phyloP scores from a whole-genome alignment of 2,329 filamentous ascomycete genomes.

The Colletotrichum sojae region DNA sequence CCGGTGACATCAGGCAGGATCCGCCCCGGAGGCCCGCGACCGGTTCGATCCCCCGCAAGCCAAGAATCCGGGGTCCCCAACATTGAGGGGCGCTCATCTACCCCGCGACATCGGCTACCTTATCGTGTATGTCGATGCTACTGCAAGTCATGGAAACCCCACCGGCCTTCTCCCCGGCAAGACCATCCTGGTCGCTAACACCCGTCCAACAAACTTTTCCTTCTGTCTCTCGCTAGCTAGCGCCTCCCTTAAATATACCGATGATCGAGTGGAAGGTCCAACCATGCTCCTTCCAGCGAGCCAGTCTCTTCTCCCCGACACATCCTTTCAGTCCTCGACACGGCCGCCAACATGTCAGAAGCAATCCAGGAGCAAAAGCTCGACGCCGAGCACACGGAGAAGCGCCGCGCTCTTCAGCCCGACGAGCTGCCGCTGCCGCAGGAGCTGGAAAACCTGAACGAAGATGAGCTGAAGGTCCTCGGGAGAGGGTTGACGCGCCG shows the following conservation, averaged over 20 bases:
- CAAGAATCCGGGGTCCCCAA: slow-evolving; percentile 32
- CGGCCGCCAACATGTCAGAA: slow-evolving; percentile 12
- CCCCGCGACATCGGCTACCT: neutral
- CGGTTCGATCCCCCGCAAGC: slow-evolving; percentile 23
- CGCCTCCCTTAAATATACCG: too few relatives aligned
- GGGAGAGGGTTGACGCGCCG: slow-evolving; percentile 8
- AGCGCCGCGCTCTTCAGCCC: slow-evolving; percentile 8
- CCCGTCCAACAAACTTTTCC: neutral
- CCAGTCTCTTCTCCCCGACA: neutral
- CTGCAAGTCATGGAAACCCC: neutral
- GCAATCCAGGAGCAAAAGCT: slow-evolving; percentile 17
- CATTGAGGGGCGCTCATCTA: neutral
- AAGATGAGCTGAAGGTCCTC: slow-evolving; percentile 11
- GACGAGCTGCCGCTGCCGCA: slow-evolving; percentile 22
- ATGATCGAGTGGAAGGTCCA: neutral
- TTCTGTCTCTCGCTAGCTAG: too few relatives aligned
- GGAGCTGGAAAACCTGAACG: slow-evolving; percentile 7
- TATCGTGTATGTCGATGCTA: neutral
- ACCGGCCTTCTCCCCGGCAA: slow-evolving; percentile 28
- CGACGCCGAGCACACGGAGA: slow-evolving; percentile 25
- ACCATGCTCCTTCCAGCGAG: neutral
- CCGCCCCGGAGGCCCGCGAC: neutral
- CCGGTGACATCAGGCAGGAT: neutral
- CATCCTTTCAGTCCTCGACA: neutral
- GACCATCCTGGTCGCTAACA: neutral